phyloP scores from a whole-genome alignment of 257 asterid species.

The Solanum phureja region DNA sequence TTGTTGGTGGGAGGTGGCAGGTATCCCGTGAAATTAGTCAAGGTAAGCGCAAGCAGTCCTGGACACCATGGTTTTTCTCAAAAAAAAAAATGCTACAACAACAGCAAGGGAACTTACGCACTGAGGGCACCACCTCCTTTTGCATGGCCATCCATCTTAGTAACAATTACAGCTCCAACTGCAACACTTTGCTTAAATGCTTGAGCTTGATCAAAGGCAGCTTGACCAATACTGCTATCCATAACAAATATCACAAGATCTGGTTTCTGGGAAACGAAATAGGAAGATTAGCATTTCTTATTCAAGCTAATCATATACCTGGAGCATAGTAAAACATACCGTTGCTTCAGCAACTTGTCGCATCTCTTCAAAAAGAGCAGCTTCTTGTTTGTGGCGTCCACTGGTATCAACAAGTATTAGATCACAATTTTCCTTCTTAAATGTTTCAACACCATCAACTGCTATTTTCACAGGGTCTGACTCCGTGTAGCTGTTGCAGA shows the following conservation, averaged over 20 bases:
- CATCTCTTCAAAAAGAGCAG: slow-evolving; percentile 97
- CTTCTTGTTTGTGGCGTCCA: slow-evolving; percentile 99
- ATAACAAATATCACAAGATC: slow-evolving; percentile 94
- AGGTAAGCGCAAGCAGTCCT: background rate
- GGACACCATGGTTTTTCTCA: background rate
- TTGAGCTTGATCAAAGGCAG: slow-evolving; percentile 97
- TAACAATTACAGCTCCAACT: slow-evolving; percentile 95
- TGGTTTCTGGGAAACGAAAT: slow-evolving; percentile 57
- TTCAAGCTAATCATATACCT: background rate
- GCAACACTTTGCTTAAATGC: slow-evolving; percentile 97
- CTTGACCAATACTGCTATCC: slow-evolving; percentile 99
- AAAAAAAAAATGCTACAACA: background rate
- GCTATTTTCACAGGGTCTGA: slow-evolving; percentile 99
- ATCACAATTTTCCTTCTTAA: slow-evolving; percentile 83
- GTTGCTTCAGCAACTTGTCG: slow-evolving; percentile 97
- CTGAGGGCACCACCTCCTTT: slow-evolving; percentile 99
- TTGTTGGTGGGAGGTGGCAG: background rate
- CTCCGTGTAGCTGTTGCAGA: slow-evolving; percentile 76
- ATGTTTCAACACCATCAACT: slow-evolving; percentile 90
- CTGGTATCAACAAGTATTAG: slow-evolving; percentile 94
- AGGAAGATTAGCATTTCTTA: background rate
- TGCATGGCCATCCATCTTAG: slow-evolving; percentile 99
- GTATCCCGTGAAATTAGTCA: background rate
- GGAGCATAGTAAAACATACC: slow-evolving; percentile 19
- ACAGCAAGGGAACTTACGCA: slow-evolving; percentile 57